These are phyloP conservation scores for Cystobasidiaceae sp. DNA, from an alignment of 1,284 basidiomycete genomes.

Conservation along the genomic window DNA sequence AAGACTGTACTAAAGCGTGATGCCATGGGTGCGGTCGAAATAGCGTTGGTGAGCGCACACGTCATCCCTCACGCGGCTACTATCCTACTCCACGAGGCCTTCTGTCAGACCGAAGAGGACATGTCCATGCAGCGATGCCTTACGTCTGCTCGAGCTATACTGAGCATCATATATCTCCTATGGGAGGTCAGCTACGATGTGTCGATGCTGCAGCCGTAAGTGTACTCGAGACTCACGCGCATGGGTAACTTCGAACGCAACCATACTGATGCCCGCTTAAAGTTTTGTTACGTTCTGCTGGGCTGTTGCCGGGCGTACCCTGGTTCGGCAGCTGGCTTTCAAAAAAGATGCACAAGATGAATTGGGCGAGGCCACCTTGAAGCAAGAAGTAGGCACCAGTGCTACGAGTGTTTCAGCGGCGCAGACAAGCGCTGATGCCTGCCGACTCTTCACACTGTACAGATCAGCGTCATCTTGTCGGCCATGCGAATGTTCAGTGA, in stretches of 20 bases:
- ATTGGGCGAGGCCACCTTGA: slow-evolving; percentile 15
- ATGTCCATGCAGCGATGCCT: slow-evolving; percentile 33
- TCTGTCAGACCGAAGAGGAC: slow-evolving; percentile 30
- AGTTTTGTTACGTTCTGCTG: slow-evolving; percentile 33
- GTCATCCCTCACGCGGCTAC: slow-evolving; percentile 32
- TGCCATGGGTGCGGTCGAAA: slow-evolving; percentile 8
- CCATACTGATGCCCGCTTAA: no score
- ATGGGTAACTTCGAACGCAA: no score
- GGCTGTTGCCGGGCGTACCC: slow-evolving; percentile 39
- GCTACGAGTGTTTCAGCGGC: background rate
- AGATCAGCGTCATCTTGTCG: slow-evolving; percentile 36
- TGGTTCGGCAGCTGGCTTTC: slow-evolving; percentile 37
- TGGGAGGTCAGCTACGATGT: slow-evolving; percentile 37
- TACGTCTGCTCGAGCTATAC: slow-evolving; percentile 33
- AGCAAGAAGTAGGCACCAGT: slow-evolving; percentile 14
- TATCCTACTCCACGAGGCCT: slow-evolving; percentile 40
- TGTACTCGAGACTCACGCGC: slow-evolving; percentile 10
- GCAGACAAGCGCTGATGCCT: background rate
- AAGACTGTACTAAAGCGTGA: slow-evolving; percentile 24
- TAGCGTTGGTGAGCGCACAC: slow-evolving; percentile 33
- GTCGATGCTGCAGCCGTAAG: slow-evolving; percentile 35
- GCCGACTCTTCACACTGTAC: slow-evolving; percentile 3
- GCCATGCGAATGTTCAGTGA: slow-evolving; percentile 31
- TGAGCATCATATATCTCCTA: slow-evolving; percentile 35
- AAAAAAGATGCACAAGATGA: slow-evolving; percentile 26